A percentile compares a stretch with the other conserved stretches of the same genome.
Evolutionary conservation across 2,329 filamentous ascomycete genomes (phyloP).

Genomic region (Coniosporium tulheliwenetii): DNA sequence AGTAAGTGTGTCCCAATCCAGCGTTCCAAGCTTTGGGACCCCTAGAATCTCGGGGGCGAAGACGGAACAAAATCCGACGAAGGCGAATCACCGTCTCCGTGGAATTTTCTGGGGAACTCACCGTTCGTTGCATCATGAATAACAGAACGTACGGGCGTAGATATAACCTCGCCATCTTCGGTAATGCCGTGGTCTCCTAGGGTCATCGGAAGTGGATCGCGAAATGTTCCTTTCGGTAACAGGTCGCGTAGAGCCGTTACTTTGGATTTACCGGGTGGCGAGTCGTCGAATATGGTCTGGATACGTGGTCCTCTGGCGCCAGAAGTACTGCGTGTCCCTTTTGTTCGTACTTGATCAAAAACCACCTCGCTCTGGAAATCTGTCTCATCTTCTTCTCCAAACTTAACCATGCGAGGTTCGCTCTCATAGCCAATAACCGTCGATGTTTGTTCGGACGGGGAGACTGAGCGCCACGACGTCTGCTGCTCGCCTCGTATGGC

Average conservation of each 20-base stretch:
- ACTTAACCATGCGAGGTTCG: constrained; percentile 48
- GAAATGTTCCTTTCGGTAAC: constrained; percentile 29
- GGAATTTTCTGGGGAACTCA: too few species aligned
- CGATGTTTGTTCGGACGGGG: constrained; percentile 43
- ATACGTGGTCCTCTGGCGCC: constrained; percentile 54
- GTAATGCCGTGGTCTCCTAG: constrained; percentile 20
- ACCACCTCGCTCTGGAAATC: constrained; percentile 64
- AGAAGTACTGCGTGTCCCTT: constrained; percentile 49
- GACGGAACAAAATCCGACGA: constrained; percentile 19
- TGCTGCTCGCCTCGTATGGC: too few species aligned
- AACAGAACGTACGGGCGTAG: constrained; percentile 30
- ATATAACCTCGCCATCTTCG: constrained; percentile 33
- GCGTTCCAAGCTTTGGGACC: constrained; percentile 21
- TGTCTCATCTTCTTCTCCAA: constrained; percentile 61
- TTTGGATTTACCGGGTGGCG: constrained; percentile 38
- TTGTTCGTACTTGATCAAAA: constrained; percentile 61
- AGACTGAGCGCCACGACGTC: too few species aligned
- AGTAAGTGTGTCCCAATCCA: constrained; percentile 22
- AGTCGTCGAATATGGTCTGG: constrained; percentile 71
- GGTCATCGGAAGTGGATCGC: constrained; percentile 14
- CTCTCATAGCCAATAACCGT: constrained; percentile 56
- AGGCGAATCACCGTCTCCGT: too few species aligned
- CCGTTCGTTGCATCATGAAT: constrained; percentile 20
- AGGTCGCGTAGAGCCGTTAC: constrained; percentile 31
- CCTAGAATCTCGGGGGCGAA: constrained; percentile 25